These are phyloP conservation scores for Haematococcus sp. DNA, from an alignment of 139 green algal species.

Conservation along the genomic window DNA sequence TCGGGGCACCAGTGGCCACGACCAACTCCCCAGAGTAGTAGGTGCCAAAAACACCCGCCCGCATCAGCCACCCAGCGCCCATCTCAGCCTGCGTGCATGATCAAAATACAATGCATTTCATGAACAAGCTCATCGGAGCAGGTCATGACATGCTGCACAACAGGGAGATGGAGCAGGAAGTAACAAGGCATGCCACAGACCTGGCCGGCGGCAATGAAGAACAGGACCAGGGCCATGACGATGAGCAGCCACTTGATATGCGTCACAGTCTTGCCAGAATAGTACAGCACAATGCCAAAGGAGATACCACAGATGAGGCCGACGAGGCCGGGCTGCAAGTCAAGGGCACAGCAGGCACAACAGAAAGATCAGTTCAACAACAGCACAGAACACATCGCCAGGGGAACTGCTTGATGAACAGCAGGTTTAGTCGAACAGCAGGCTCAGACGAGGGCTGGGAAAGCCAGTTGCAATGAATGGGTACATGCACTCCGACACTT, in stretches of 20 bases:
- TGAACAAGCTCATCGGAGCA: not conserved
- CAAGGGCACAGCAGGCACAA: too few relatives aligned
- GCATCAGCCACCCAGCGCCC: too few relatives aligned
- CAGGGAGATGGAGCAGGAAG: not conserved
- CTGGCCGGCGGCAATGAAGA: constrained; percentile 57
- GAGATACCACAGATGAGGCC: constrained; percentile 18
- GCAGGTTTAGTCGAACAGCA: too few relatives aligned
- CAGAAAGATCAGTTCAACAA: not conserved
- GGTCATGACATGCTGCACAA: not conserved
- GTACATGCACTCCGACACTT: too few relatives aligned
- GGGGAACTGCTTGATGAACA: too few relatives aligned
- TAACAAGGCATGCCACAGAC: too few relatives aligned
- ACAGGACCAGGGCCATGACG: constrained; percentile 40
- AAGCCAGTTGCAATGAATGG: too few relatives aligned
- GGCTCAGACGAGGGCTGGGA: too few relatives aligned
- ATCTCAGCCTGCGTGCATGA: too few relatives aligned
- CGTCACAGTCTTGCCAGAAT: constrained; percentile 22
- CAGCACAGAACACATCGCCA: too few relatives aligned
- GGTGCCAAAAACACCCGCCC: too few relatives aligned
- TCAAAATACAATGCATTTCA: too few relatives aligned
- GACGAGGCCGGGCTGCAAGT: constrained; percentile 19
- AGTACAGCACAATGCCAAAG: constrained; percentile 40
- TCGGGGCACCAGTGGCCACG: not conserved
- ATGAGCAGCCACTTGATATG: constrained; percentile 53
- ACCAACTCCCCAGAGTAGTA: not conserved